These are phyloP conservation scores for Fimicolochytrium jonesii DNA, from an alignment of 192 early-diverging fungal genomes.

Conservation along the genomic window DNA sequence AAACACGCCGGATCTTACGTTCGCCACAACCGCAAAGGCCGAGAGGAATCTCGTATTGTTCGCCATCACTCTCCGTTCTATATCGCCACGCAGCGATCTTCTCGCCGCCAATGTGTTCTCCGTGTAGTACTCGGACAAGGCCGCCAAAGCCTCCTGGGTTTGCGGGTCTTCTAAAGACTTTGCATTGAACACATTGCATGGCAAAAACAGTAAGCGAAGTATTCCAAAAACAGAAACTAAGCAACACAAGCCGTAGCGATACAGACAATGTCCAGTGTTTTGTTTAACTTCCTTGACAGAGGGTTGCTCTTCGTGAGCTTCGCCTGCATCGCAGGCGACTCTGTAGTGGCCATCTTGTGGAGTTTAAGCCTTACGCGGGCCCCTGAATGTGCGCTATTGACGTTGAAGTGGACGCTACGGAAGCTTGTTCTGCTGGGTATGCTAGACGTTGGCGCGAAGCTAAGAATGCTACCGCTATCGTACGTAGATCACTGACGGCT, in stretches of 20 bases:
- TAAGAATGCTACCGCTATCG: too few species aligned
- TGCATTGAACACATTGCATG: too few species aligned
- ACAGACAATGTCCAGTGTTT: slow-evolving; percentile 36
- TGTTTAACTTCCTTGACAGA: slow-evolving; percentile 38
- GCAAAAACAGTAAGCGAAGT: not conserved
- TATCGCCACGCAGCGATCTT: slow-evolving; percentile 55
- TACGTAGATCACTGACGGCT: too few species aligned
- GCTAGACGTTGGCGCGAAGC: too few species aligned
- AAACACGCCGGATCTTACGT: too few species aligned
- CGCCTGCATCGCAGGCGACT: slow-evolving; percentile 8
- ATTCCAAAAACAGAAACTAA: not conserved
- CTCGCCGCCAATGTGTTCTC: slow-evolving; percentile 45
- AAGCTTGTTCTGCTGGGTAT: too few species aligned
- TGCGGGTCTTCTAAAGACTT: slow-evolving; percentile 58
- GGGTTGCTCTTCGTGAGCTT: slow-evolving; percentile 40
- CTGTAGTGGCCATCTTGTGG: slow-evolving; percentile 1
- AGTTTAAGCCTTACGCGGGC: not conserved
- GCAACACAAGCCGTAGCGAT: not conserved
- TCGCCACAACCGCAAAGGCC: slow-evolving; percentile 55
- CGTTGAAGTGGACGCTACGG: too few species aligned
- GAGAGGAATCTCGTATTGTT: slow-evolving; percentile 51
- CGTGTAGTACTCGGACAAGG: slow-evolving; percentile 59
- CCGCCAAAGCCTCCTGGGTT: slow-evolving; percentile 60
- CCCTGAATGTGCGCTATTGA: too few species aligned
- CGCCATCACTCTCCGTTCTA: slow-evolving; percentile 52